Base-by-base conservation (phyloP, 179 eudicot species). In the Sideroxylon spinosum region DNA sequence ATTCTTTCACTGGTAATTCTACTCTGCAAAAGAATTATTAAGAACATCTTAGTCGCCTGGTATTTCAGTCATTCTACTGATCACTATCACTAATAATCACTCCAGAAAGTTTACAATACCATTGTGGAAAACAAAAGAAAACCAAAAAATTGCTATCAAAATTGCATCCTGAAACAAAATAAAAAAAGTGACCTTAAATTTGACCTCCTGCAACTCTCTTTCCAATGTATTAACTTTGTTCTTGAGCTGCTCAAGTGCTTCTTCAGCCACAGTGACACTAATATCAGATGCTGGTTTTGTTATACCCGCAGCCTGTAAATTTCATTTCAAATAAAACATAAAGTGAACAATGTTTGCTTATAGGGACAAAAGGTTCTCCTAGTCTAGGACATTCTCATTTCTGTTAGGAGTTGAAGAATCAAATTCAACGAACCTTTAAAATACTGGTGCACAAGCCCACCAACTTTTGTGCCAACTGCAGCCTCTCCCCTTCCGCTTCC, bases 401-500 rank as follows among this genome's bases (percentile, higher is more conserved):
- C 25, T 6, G 49, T 13, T n/a, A 80, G 55, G 65, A 3, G 63
- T 16, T 44, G 10, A 25, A 46, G 53, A 22, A 22, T 23, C 14
- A 22, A 53, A 14, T 37, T 22, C 10, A 22, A 71, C 81, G 73
- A 5, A 93, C 98, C 98, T 91, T 91, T 77, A 92, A 78, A 82
- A 94, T 88, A 85, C 84, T 86, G 74, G 93, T 94, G 76, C 97
- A 92, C 83, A 94, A 84, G 80, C 86, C 87, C 59, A 90, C 56
- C 71, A 94, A 80, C 78, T 82, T 89, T 75, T 92, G 91, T 62
- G 94, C 96, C 71, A 94, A 78, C 44, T 89, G 91, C 57, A 88
- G 79, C 74, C 88, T 91, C 86, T 91, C 97, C 78, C 76, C 90
- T 82, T 94, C 96, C 82, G 82, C 56, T 80, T 91, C 94, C 98